A percentile compares a stretch with the other conserved stretches of the same genome.
Evolutionary conservation across 495 filamentous ascomycete genomes (phyloP).

Genomic region (Penicillium cosmopolitanum): DNA sequence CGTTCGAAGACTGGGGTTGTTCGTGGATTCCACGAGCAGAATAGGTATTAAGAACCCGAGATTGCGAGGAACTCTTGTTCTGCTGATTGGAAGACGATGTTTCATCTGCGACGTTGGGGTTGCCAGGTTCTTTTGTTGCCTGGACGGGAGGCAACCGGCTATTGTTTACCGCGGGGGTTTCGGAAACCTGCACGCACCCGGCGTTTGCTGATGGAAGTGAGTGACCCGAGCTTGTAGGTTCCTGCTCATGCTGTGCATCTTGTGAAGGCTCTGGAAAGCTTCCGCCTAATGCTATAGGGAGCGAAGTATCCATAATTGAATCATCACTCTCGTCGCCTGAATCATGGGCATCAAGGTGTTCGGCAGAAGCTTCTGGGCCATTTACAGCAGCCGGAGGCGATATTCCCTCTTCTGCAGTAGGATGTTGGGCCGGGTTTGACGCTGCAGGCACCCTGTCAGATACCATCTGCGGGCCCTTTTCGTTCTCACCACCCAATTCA

Average conservation of each 20-base stretch:
- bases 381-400: background rate
- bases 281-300: slow-evolving; percentile 51
- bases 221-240: slow-evolving; percentile 27
- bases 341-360: slow-evolving; percentile 24
- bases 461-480: background rate
- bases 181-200: slow-evolving; percentile 41
- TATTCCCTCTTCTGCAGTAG: background rate
- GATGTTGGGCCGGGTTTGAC: background rate
- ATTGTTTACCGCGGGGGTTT: slow-evolving; percentile 33
- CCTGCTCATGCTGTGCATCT: slow-evolving; percentile 33
- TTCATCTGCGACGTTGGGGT: background rate
- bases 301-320: slow-evolving; percentile 55
- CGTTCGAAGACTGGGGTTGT: slow-evolving; percentile 28
- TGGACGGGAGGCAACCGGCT: slow-evolving; percentile 16
- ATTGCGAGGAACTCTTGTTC: slow-evolving; percentile 44
- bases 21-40: slow-evolving; percentile 26
- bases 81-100: slow-evolving; percentile 29
- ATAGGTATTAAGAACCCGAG: slow-evolving; percentile 40
- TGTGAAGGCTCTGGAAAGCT: slow-evolving; percentile 29
- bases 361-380: background rate
- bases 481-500: background rate
- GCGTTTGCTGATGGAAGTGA: slow-evolving; percentile 25
- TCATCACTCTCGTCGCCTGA: slow-evolving; percentile 46
- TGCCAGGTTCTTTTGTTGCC: slow-evolving; percentile 2
- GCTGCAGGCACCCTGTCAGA: background rate